phyloP scores from a whole-genome alignment of 1,284 basidiomycete genomes.

The Sporisorium iseilematis-ciliati region DNA sequence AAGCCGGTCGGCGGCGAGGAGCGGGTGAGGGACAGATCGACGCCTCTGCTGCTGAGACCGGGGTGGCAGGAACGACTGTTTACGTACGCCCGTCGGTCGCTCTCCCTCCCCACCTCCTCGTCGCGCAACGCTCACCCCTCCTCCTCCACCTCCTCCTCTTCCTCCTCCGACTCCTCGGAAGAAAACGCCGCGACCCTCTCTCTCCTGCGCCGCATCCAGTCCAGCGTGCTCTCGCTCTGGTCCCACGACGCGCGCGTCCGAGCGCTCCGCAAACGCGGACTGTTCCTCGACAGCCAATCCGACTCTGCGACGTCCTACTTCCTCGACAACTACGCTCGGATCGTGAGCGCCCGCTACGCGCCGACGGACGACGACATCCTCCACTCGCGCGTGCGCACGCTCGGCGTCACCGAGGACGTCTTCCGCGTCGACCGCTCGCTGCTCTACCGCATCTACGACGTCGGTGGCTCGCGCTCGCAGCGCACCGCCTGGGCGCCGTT shows the following conservation, averaged over 20 bases:
- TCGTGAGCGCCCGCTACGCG: slow-evolving; percentile 15
- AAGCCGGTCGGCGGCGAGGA: neutral
- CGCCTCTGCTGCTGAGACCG: slow-evolving; percentile 27
- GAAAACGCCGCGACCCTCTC: neutral
- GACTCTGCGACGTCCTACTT: slow-evolving; percentile 45
- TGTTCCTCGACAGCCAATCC: slow-evolving; percentile 22
- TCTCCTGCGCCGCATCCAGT: slow-evolving; percentile 12
- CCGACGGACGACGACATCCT: slow-evolving; percentile 58
- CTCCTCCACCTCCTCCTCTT: neutral
- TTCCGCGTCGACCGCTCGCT: slow-evolving; percentile 41
- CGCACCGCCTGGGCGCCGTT: slow-evolving; percentile 51
- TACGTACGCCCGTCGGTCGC: slow-evolving; percentile 25
- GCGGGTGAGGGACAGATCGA: slow-evolving; percentile 13
- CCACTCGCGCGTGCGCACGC: slow-evolving; percentile 56
- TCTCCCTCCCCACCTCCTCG: slow-evolving; percentile 6
- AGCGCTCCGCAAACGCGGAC: slow-evolving; percentile 21
- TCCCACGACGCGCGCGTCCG: slow-evolving; percentile 17
- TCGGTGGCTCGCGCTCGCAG: slow-evolving; percentile 49
- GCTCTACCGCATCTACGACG: slow-evolving; percentile 55
- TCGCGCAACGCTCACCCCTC: neutral
- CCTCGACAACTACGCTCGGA: slow-evolving; percentile 43
- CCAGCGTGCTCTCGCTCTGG: slow-evolving; percentile 19
- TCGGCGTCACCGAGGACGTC: slow-evolving; percentile 49
- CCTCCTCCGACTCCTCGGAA: neutral
- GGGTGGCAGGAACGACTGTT: slow-evolving; percentile 52